Evolutionary conservation across 2,329 filamentous ascomycete species (phyloP).

Genomic region (Penicillium sp.): DNA sequence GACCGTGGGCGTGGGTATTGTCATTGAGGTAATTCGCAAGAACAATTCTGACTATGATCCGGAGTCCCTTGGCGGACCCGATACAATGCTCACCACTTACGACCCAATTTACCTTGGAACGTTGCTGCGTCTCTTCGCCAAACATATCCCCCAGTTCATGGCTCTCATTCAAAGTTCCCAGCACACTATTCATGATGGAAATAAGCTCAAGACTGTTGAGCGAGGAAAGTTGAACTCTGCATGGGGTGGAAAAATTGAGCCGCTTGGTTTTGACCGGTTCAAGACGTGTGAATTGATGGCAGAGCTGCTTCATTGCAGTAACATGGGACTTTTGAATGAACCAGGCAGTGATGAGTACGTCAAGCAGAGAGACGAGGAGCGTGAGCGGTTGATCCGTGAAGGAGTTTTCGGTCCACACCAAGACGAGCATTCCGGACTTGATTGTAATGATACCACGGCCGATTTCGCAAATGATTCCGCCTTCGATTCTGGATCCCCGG

Average conservation of each 20-base stretch:
- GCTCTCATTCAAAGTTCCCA: slow-evolving; percentile 74
- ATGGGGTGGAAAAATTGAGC: slow-evolving; percentile 87
- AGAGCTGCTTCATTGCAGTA: slow-evolving; percentile 93
- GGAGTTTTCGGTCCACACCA: slow-evolving; percentile 61
- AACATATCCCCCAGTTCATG: slow-evolving; percentile 93
- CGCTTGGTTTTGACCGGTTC: slow-evolving; percentile 93
- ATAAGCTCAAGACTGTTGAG: slow-evolving; percentile 60
- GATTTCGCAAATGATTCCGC: slow-evolving; percentile 45
- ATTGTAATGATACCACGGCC: slow-evolving; percentile 52
- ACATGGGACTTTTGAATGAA: slow-evolving; percentile 96
- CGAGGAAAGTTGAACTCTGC: slow-evolving; percentile 77
- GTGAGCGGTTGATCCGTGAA: slow-evolving; percentile 73
- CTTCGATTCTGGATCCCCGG: slow-evolving; percentile 52
- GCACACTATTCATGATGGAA: slow-evolving; percentile 56
- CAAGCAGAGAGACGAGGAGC: slow-evolving; percentile 72
- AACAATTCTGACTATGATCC: slow-evolving; percentile 99
- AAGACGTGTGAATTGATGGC: slow-evolving; percentile 99
- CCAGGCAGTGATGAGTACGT: slow-evolving; percentile 85
- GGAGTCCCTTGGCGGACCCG: slow-evolving; percentile 78
- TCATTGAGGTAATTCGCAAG: slow-evolving; percentile 98
- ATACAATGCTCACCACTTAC: slow-evolving; percentile 73
- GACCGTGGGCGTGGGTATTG: slow-evolving; percentile 92
- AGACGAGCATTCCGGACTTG: slow-evolving; percentile 53
- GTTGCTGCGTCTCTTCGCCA: slow-evolving; percentile 81
- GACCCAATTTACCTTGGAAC: slow-evolving; percentile 96